phyloP scores from a whole-genome alignment of 164 flowering plant genomes.

The Chimonanthus praecox region DNA sequence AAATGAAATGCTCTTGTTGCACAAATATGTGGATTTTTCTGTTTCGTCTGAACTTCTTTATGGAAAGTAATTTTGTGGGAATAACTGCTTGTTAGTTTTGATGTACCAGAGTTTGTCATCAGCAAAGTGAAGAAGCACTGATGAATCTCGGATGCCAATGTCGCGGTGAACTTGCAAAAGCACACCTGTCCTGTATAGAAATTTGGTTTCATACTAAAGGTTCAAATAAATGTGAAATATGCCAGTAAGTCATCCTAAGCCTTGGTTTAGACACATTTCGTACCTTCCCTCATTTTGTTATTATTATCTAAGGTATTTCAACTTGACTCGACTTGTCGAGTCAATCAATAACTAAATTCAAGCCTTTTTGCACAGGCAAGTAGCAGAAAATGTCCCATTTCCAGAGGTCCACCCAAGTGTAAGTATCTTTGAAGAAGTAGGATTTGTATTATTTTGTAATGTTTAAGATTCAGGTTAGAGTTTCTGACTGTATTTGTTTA shows the following conservation, averaged over 20 bases:
- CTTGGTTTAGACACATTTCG: background rate
- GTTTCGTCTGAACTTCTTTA: too few relatives aligned
- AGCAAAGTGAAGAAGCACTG: conserved; percentile 61
- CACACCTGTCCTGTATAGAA: conserved; percentile 68
- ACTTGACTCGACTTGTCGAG: too few relatives aligned
- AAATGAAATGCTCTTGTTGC: too few relatives aligned
- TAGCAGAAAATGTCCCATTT: conserved; percentile 55
- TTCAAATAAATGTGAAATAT: conserved; percentile 80
- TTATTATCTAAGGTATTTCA: background rate
- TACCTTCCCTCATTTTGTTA: background rate
- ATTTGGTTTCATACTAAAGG: conserved; percentile 72
- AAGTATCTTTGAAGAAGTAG: conserved; percentile 11
- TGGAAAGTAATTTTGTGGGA: too few relatives aligned
- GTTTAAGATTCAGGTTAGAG: background rate
- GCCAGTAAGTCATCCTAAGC: conserved; percentile 56
- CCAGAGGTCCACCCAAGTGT: conserved; percentile 61
- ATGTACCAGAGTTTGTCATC: conserved; percentile 59
- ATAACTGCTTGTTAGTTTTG: too few relatives aligned
- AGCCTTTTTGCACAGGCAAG: conserved; percentile 37
- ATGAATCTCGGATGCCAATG: conserved; percentile 75
- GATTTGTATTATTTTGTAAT: background rate
- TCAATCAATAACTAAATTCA: background rate
- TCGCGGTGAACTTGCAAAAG: conserved; percentile 69
- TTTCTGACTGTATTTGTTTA: background rate
- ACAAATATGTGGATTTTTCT: too few relatives aligned